A percentile compares a stretch with the other conserved stretches of the same genome.
phyloP scores from a whole-genome alignment of 768 basidiomycete genomes.

The Leucosporidium creatinivorum region DNA sequence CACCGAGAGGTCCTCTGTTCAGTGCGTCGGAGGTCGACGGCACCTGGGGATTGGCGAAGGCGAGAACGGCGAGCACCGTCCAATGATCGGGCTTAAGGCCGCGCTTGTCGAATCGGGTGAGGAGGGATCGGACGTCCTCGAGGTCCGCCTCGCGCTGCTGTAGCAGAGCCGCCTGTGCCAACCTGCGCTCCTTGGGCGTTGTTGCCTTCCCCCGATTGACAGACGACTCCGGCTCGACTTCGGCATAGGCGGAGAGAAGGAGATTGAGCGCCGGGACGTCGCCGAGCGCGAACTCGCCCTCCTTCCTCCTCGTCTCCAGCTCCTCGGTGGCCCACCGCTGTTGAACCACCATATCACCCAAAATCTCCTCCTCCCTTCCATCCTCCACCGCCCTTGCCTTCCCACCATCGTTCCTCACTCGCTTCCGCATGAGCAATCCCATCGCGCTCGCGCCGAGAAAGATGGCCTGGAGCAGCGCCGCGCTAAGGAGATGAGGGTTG shows the following conservation, averaged over 20 bases:
- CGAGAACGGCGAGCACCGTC: neutral
- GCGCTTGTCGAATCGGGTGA: neutral
- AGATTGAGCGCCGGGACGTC: neutral
- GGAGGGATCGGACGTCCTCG: neutral
- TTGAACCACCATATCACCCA: neutral
- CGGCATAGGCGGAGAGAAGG: neutral
- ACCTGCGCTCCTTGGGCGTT: too few species aligned
- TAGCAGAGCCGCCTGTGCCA: neutral
- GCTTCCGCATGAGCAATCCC: neutral
- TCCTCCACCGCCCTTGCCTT: neutral
- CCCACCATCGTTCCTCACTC: too few species aligned
- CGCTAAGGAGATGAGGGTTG: neutral
- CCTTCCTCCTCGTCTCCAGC: neutral
- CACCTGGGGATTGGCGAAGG: neutral
- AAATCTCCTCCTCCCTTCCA: neutral
- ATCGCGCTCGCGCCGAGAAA: constrained; percentile 2
- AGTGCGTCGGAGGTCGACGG: neutral
- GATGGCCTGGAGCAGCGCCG: neutral
- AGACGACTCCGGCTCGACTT: too few species aligned
- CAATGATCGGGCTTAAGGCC: neutral
- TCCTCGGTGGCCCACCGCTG: neutral
- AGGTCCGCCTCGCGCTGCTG: neutral
- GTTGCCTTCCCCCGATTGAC: too few species aligned
- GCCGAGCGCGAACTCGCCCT: neutral
- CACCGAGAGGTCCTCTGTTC: neutral